Evolutionary conservation across 176 grass and related monocot species (phyloP).

Genomic region (Ampelocalamus luodianensis): DNA sequence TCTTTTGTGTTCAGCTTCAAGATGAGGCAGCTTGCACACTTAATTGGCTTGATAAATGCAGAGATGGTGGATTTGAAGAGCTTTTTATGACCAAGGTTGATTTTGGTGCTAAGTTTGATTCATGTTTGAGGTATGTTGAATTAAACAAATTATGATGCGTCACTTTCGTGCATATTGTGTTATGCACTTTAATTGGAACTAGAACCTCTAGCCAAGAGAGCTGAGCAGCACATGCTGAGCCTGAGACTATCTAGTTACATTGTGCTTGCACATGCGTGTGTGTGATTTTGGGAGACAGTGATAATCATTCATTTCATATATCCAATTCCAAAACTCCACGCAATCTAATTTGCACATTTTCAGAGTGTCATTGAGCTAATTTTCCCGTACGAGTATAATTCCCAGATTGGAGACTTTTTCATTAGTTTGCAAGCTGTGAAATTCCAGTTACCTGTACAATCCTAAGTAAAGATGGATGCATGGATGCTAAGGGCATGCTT

Average conservation of each 20-base stretch:
- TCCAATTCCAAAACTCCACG: slow-evolving; percentile 2
- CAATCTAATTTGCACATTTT: slow-evolving; percentile 4
- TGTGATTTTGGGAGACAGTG: neutral
- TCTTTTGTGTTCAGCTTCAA: slow-evolving; percentile 67
- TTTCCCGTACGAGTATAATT: slow-evolving; percentile 32
- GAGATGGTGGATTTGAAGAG: slow-evolving; percentile 85
- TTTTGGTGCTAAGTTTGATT: slow-evolving; percentile 90
- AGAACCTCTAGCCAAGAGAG: neutral
- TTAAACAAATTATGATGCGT: slow-evolving; percentile 31
- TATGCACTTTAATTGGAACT: slow-evolving; percentile 23
- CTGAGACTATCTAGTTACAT: slow-evolving; percentile 28
- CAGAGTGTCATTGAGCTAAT: slow-evolving; percentile 8
- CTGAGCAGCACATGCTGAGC: neutral
- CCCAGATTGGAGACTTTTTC: slow-evolving; percentile 7
- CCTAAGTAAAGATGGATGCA: neutral
- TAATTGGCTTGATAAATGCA: slow-evolving; percentile 78
- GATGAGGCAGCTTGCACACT: slow-evolving; percentile 73
- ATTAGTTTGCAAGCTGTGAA: neutral
- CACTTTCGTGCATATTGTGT: neutral
- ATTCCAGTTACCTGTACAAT: neutral
- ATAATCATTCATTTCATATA: neutral
- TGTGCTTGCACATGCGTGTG: neutral
- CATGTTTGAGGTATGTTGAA: slow-evolving; percentile 75
- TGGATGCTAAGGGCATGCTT: neutral
- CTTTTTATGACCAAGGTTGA: slow-evolving; percentile 93